Percentiles rank a stretch among this genome's conserved stretches.
These are phyloP conservation scores for Thyridium curvatum DNA, from an alignment of 2,329 filamentous ascomycete genomes.

Conservation along the genomic window DNA sequence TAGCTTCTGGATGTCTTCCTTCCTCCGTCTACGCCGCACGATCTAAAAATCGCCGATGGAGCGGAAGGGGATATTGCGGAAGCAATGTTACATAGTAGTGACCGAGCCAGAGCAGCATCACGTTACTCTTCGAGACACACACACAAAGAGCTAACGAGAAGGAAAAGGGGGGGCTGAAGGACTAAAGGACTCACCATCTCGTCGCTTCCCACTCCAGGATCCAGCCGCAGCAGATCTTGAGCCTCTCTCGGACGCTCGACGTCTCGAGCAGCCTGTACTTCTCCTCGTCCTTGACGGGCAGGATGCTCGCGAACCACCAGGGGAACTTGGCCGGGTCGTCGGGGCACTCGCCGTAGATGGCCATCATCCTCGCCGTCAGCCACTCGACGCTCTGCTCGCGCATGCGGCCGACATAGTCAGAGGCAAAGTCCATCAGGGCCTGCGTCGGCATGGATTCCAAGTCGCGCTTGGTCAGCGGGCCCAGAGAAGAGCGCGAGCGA, in stretches of 20 bases:
- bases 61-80: too few relatives aligned
- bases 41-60: too few relatives aligned
- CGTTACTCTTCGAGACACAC: too few relatives aligned
- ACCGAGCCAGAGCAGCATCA: too few relatives aligned
- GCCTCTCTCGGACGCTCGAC: conserved; percentile 68
- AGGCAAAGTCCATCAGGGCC: conserved; percentile 58
- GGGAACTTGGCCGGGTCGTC: conserved; percentile 72
- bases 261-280: conserved; percentile 72
- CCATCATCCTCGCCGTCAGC: conserved; percentile 65
- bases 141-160: too few relatives aligned
- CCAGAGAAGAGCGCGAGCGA: not conserved
- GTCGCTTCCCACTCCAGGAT: conserved; percentile 58
- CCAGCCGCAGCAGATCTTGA: conserved; percentile 81
- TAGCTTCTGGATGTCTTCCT: too few relatives aligned
- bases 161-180: too few relatives aligned
- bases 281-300: conserved; percentile 71
- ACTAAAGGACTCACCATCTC: too few relatives aligned
- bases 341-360: conserved; percentile 72
- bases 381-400: conserved; percentile 63
- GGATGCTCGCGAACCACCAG: conserved; percentile 83
- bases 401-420: conserved; percentile 65
- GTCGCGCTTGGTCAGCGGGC: conserved; percentile 17
- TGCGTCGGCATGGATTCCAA: conserved; percentile 61
- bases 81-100: too few relatives aligned
- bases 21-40: too few relatives aligned